These are phyloP conservation scores for Byssoonygena ceratinophila DNA, from an alignment of 2,329 filamentous ascomycete species.

Conservation along the genomic window DNA sequence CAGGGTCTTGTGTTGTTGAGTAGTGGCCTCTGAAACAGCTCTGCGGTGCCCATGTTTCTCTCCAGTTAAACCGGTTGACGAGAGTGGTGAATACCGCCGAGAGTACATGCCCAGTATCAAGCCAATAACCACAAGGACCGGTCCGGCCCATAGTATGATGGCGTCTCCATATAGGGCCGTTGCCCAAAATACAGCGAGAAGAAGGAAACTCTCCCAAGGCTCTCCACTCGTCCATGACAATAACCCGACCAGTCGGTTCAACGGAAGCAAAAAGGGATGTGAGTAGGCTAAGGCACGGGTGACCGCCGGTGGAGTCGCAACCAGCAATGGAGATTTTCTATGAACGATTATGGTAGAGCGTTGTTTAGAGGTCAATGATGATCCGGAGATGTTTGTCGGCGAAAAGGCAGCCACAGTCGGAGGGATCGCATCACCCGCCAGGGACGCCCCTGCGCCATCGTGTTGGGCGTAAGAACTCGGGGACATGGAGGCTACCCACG, in stretches of 20 bases:
- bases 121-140: constrained; percentile 64
- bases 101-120: constrained; percentile 90
- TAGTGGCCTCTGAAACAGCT: constrained; percentile 50
- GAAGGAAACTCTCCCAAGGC: constrained; percentile 90
- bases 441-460: constrained; percentile 28
- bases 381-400: constrained; percentile 63
- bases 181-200: constrained; percentile 79
- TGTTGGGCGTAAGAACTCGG: constrained; percentile 32
- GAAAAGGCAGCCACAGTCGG: constrained; percentile 87
- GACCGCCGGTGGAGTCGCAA: constrained; percentile 88
- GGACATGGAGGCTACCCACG: constrained; percentile 47
- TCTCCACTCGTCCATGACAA: constrained; percentile 91
- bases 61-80: constrained; percentile 67
- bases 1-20: constrained; percentile 80
- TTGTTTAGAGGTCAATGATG: constrained; percentile 59
- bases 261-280: constrained; percentile 80
- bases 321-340: constrained; percentile 85
- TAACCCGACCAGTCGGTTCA: constrained; percentile 76
- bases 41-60: constrained; percentile 50
- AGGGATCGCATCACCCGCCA: constrained; percentile 39
- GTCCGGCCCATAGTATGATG: constrained; percentile 70
- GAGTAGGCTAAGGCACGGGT: constrained; percentile 91
- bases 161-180: constrained; percentile 74
- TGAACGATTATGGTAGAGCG: constrained; percentile 89
- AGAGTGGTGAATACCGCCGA: constrained; percentile 77